Conservation (phyloP, 2,329 filamentous ascomycete species). For the Penicillium sp. region DNA sequence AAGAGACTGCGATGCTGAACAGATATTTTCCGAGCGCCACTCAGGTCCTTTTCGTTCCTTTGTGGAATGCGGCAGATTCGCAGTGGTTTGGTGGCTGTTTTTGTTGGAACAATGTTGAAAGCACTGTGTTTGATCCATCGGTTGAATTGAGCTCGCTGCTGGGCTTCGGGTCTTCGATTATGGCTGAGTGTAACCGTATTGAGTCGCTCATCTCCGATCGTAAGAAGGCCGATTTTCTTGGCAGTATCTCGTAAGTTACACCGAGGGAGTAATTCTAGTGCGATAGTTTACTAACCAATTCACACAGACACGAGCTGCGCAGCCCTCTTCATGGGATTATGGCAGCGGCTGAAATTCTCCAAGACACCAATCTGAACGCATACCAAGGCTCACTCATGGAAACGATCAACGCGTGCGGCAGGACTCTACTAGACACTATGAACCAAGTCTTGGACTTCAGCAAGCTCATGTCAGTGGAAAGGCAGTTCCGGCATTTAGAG, state of each 20-base stretch:
- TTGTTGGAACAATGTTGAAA: slow-evolving; percentile 42
- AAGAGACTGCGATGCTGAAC: slow-evolving; percentile 41
- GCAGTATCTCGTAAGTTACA: slow-evolving; percentile 36
- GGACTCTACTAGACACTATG: slow-evolving; percentile 42
- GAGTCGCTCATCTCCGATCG: slow-evolving; percentile 43
- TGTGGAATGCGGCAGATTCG: slow-evolving; percentile 51
- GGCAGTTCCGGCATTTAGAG: slow-evolving; percentile 34
- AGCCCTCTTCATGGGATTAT: slow-evolving; percentile 38
- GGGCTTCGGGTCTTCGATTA: slow-evolving; percentile 43
- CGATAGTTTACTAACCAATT: not conserved
- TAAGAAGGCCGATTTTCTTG: slow-evolving; percentile 46
- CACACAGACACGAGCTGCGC: slow-evolving; percentile 36
- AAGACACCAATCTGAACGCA: slow-evolving; percentile 19
- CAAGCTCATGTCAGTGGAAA: slow-evolving; percentile 50
- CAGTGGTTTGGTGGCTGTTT: slow-evolving; percentile 49
- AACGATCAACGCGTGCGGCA: slow-evolving; percentile 40
- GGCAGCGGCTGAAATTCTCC: slow-evolving; percentile 11
- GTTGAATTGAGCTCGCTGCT: slow-evolving; percentile 42
- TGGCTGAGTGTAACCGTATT: slow-evolving; percentile 44
- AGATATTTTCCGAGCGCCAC: slow-evolving; percentile 48
- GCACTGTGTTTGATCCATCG: slow-evolving; percentile 36
- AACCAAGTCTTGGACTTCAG: slow-evolving; percentile 46
- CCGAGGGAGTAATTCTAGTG: not conserved
- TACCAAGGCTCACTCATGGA: slow-evolving; percentile 38
- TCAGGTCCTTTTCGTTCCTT: slow-evolving; percentile 51